A percentile compares a stretch with the other conserved stretches of the same genome.
Evolutionary conservation across 345 rosid genomes (phyloP).

Genomic region (Euclidium syriacum): DNA sequence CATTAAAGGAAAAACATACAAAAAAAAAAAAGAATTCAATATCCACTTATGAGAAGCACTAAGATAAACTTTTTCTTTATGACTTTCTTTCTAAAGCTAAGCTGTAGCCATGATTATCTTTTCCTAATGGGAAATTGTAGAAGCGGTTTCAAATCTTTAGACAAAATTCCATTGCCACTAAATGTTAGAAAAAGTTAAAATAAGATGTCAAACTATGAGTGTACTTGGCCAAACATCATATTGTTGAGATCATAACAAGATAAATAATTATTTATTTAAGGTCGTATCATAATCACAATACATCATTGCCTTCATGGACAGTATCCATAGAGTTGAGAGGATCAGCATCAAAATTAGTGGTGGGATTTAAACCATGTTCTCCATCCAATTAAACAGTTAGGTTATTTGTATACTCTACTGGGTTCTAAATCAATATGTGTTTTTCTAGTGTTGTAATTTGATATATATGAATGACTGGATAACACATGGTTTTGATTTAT

Average conservation of each 20-base stretch:
- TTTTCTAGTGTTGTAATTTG: neutral
- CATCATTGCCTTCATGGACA: slow-evolving; percentile 16
- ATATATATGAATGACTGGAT: neutral
- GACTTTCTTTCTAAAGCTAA: slow-evolving; percentile 26
- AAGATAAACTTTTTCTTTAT: slow-evolving; percentile 29
- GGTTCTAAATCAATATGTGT: neutral
- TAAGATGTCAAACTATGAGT: slow-evolving; percentile 5
- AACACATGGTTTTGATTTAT: slow-evolving; percentile 4
- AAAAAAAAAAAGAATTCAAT: neutral
- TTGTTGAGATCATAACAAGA: slow-evolving; percentile 13
- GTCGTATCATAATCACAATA: slow-evolving; percentile 11
- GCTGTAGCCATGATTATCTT: slow-evolving; percentile 17
- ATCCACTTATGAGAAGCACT: slow-evolving; percentile 33
- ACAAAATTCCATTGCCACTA: slow-evolving; percentile 20
- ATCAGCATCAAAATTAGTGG: slow-evolving; percentile 15
- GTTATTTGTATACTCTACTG: slow-evolving; percentile 12
- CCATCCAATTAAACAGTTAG: slow-evolving; percentile 20
- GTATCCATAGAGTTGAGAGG: slow-evolving; percentile 5
- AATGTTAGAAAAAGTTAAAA: slow-evolving; percentile 15
- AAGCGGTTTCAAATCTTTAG: slow-evolving; percentile 33
- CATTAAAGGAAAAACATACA: neutral
- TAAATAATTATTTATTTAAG: neutral
- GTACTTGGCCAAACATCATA: slow-evolving; percentile 30
- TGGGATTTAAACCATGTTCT: slow-evolving; percentile 21
- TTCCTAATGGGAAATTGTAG: slow-evolving; percentile 18